Conservation (phyloP, 352 stramenopile species). For the Phytopythium sindhum region DNA sequence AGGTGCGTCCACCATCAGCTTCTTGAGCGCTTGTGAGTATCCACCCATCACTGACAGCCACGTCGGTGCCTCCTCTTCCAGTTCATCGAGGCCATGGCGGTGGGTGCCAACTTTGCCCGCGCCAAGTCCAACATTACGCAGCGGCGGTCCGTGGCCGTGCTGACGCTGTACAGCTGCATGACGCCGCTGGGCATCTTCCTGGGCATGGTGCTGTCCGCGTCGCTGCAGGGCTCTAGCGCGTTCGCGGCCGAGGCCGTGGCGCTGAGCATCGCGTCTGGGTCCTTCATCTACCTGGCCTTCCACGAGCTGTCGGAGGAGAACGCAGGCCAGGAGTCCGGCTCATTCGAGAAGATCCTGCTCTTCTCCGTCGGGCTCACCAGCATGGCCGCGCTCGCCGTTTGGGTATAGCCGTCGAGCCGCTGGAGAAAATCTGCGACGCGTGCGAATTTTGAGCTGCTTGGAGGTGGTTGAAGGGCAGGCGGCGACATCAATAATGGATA, state of each 20-base stretch:
- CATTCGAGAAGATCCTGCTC: conserved; percentile 46
- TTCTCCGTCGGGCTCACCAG: conserved; percentile 41
- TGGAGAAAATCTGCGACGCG: too few species aligned
- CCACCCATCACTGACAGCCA: neutral
- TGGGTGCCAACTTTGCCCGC: conserved; percentile 60
- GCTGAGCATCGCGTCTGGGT: conserved; percentile 49
- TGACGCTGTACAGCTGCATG: conserved; percentile 68
- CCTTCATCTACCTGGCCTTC: conserved; percentile 71
- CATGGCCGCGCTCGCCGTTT: conserved; percentile 52
- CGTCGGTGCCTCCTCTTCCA: conserved; percentile 9
- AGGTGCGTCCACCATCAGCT: conserved; percentile 32
- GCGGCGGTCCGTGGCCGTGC: conserved; percentile 41
- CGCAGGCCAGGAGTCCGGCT: conserved; percentile 28
- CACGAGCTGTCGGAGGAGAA: conserved; percentile 64
- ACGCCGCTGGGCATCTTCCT: conserved; percentile 57
- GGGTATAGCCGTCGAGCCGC: conserved; percentile 18
- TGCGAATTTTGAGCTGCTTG: too few species aligned
- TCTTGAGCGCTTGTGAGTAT: too few species aligned
- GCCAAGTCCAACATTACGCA: conserved; percentile 46
- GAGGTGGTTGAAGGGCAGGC: too few species aligned
- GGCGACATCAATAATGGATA: too few species aligned
- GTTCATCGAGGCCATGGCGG: conserved; percentile 66
- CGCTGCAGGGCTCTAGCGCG: conserved; percentile 37
- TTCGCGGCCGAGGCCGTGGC: conserved; percentile 41
- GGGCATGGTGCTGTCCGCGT: conserved; percentile 49